Percentiles rank a stretch among this genome's conserved stretches.
Evolutionary conservation across 225 moss, liverwort and hornwort species (phyloP).

Genomic region (Bryum argenteum): DNA sequence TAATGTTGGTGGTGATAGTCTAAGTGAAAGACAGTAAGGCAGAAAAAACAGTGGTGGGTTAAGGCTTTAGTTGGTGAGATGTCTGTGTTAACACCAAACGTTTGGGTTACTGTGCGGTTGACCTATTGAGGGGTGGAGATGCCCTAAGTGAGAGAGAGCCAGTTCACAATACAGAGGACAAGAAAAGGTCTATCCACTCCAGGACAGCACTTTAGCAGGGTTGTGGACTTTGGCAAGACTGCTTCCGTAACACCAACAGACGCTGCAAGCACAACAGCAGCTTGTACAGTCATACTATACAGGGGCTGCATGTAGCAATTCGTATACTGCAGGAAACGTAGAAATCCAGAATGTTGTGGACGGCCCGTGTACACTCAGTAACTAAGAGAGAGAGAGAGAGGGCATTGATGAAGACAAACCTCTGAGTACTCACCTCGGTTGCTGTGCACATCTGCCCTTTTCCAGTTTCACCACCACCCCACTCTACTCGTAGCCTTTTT

Average conservation of each 20-base stretch:
- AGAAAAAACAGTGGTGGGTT: no score
- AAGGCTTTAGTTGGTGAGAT: no score
- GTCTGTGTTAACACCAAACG: no score
- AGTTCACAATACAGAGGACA: constrained; percentile 8
- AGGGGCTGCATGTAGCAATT: constrained; percentile 14
- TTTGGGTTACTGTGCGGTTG: not conserved
- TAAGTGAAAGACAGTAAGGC: no score
- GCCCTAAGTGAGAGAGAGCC: not conserved
- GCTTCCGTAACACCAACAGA: constrained; percentile 19
- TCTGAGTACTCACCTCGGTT: constrained; percentile 23
- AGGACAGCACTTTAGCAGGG: constrained; percentile 25
- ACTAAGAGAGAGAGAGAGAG: not conserved
- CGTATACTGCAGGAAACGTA: constrained; percentile 17
- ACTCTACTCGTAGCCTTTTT: constrained; percentile 3
- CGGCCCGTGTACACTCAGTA: constrained; percentile 13
- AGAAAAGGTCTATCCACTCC: constrained; percentile 28
- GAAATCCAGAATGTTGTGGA: constrained; percentile 9
- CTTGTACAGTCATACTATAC: constrained; percentile 7
- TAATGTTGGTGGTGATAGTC: no score
- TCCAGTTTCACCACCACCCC: constrained; percentile 27
- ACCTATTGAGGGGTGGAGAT: not conserved
- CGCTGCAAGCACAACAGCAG: constrained; percentile 19
- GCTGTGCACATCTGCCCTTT: constrained; percentile 20
- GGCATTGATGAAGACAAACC: constrained; percentile 26
- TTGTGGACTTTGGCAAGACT: constrained; percentile 34